phyloP scores from a whole-genome alignment of 225 moss, liverwort and hornwort genomes.

The Bryum argenteum region DNA sequence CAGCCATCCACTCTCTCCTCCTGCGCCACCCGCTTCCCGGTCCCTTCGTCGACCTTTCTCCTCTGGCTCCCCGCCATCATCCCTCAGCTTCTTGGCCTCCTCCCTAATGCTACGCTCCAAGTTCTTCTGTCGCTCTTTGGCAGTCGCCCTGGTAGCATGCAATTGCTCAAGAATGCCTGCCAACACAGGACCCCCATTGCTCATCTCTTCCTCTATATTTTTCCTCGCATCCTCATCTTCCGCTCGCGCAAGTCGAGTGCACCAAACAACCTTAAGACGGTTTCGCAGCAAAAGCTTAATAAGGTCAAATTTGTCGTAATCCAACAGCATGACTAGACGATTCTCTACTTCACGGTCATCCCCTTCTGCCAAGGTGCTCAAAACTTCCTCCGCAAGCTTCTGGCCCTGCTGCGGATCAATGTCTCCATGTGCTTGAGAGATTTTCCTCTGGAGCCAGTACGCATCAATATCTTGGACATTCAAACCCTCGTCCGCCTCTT shows the following conservation, averaged over 20 bases:
- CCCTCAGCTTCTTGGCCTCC: conserved; percentile 92
- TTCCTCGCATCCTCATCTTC: conserved; percentile 90
- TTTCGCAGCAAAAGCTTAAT: conserved; percentile 91
- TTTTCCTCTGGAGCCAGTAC: conserved; percentile 93
- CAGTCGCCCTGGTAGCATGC: conserved; percentile 94
- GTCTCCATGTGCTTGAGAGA: conserved; percentile 88
- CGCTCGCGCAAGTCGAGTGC: conserved; percentile 90
- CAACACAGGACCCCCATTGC: conserved; percentile 67
- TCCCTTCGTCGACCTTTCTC: conserved; percentile 74
- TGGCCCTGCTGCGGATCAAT: conserved; percentile 93
- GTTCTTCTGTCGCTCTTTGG: conserved; percentile 88
- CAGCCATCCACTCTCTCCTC: conserved; percentile 83
- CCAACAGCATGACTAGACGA: conserved; percentile 76
- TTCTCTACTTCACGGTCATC: conserved; percentile 93
- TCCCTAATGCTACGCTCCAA: conserved; percentile 89
- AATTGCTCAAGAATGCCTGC: conserved; percentile 87
- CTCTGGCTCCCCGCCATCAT: conserved; percentile 76
- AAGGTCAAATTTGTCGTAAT: conserved; percentile 91
- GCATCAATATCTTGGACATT: conserved; percentile 96
- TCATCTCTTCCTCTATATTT: conserved; percentile 93
- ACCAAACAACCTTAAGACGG: conserved; percentile 92
- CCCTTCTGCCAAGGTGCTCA: conserved; percentile 82
- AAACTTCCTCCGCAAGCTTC: conserved; percentile 91
- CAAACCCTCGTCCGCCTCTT: conserved; percentile 91
- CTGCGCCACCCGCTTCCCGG: conserved; percentile 65